A percentile compares a stretch with the other conserved stretches of the same genome.
phyloP scores from a whole-genome alignment of 305 asterid genomes.

The Fraxinus platypoda region DNA sequence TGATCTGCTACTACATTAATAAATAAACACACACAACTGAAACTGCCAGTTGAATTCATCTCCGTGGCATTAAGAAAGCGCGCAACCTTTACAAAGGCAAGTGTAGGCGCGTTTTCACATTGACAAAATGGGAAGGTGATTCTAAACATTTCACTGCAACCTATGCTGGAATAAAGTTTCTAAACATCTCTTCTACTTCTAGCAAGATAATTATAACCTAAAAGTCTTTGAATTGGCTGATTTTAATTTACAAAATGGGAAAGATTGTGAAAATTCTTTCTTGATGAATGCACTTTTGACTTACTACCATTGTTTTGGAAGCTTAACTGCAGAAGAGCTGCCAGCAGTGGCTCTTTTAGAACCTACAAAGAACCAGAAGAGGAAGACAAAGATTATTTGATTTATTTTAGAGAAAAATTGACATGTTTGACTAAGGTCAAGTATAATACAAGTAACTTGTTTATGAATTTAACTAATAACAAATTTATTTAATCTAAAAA shows the following conservation, averaged over 20 bases:
- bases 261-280: not conserved
- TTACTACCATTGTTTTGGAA: slow-evolving; percentile 57
- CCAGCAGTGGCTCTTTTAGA: slow-evolving; percentile 40
- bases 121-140: slow-evolving; percentile 24
- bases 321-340: slow-evolving; percentile 50
- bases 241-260: slow-evolving; percentile 27
- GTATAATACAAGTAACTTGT: not conserved
- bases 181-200: slow-evolving; percentile 19
- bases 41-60: slow-evolving; percentile 11
- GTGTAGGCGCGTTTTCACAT: not conserved
- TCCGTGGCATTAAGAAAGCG: slow-evolving; percentile 1
- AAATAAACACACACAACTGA: not conserved
- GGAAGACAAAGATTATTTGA: not conserved
- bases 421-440: not conserved
- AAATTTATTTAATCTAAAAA: not conserved
- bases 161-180: slow-evolving; percentile 36
- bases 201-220: slow-evolving; percentile 36
- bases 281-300: slow-evolving; percentile 10
- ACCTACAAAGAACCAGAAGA: slow-evolving; percentile 42
- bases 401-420: slow-evolving; percentile 1
- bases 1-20: not conserved
- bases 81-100: not conserved
- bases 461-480: not conserved
- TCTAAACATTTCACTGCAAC: slow-evolving; percentile 26
- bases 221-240: slow-evolving; percentile 14